phyloP scores from a whole-genome alignment of 2,329 filamentous ascomycete species.

The Arthrocladium fulminans region DNA sequence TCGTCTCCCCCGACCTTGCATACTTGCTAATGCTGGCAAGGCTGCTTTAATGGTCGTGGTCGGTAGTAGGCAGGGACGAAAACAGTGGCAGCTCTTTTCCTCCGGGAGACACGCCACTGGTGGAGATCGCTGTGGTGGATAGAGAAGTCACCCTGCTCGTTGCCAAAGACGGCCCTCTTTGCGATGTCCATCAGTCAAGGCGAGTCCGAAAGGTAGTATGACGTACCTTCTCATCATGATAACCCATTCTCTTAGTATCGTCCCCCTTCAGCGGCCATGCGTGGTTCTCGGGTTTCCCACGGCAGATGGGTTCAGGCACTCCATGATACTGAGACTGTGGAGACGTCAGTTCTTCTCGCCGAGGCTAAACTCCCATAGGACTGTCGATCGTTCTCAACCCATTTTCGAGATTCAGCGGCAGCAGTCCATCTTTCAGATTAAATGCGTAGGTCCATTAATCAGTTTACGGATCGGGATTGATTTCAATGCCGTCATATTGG shows the following conservation, averaged over 20 bases:
- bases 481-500: constrained; percentile 52
- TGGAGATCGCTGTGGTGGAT: constrained; percentile 31
- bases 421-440: constrained; percentile 61
- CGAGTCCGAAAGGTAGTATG: not conserved
- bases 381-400: constrained; percentile 62
- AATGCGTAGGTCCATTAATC: constrained; percentile 65
- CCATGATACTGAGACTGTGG: constrained; percentile 53
- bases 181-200: constrained; percentile 15
- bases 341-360: constrained; percentile 10
- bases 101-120: not conserved
- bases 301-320: constrained; percentile 58
- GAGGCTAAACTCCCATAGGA: constrained; percentile 70
- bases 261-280: constrained; percentile 50
- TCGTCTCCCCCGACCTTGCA: too few relatives aligned
- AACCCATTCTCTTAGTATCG: constrained; percentile 56
- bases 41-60: too few relatives aligned
- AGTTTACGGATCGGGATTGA: constrained; percentile 41
- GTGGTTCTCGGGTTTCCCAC: constrained; percentile 55
- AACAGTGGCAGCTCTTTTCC: too few relatives aligned
- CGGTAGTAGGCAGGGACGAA: too few relatives aligned
- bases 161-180: constrained; percentile 70
- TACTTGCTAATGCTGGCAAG: too few relatives aligned
- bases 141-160: constrained; percentile 60
- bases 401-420: constrained; percentile 47
- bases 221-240: constrained; percentile 72